Evolutionary conservation across 2,329 filamentous ascomycete species (phyloP), one percentile per base, ranked within the genome.

Genomic region (Clarireedia homoeocarpa): DNA sequence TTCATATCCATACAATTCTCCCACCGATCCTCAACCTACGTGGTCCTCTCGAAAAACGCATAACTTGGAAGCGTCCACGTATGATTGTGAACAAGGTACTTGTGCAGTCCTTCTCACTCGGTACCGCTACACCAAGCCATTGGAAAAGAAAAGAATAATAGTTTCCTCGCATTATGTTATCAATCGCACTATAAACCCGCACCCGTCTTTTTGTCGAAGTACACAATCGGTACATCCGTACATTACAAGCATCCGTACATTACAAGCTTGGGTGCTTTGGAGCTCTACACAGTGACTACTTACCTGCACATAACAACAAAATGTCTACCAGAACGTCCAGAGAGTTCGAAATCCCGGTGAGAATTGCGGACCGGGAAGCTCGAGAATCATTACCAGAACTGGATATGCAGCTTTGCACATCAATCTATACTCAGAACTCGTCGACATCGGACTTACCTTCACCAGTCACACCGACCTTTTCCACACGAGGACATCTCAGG

Each of bases 401-500:
- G 7, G 65, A 69, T 27, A 61, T 65, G 57, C 65, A 71, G 47
- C 55, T 68, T 7, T 65, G 64, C 23, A 62, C 61, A 14, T 62
- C 63, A 24, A 66, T 61, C 48, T 60, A 63, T 51, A 68, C 68
- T 14, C 64, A 65, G 42, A 66, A 66, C 51, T 82, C 79, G 4
- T 83, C 79, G 17, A 77, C 23, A 24, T 77, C 10, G 20, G 86
- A 88, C 63, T 75, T 84, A 62, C 81, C 83, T 12, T 85, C 86
- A 20, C 87, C 87, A 51, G 74, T 85, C 39, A 89, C 86, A 44
- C 85, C 87, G 23, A 88, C 84, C 17, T 88, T 87, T 66, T 71
- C 84, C 49, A 64, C 68, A 48, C 80, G 80, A 58, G 81, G 81
- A 36, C 84, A 87, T 70, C 73, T 80, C 49, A 80, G 84, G 63